These are phyloP conservation scores for Cynara cardunculus DNA, from an alignment of 129 eudicot genomes.

Conservation along the genomic window DNA sequence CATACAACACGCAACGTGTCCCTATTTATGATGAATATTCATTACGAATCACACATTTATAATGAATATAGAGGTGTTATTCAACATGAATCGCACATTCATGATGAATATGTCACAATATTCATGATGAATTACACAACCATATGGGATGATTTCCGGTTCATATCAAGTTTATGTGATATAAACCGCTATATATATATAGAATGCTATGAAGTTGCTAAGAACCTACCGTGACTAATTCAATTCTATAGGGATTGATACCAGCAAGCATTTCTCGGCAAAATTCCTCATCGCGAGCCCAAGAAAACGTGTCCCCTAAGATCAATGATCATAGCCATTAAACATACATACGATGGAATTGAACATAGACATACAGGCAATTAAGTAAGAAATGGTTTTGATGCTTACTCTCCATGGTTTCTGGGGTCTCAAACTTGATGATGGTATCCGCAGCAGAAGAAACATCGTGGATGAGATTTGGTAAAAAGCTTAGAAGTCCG, in stretches of 20 bases:
- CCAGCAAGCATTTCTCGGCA: conserved; percentile 69
- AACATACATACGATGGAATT: background rate
- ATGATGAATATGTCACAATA: conserved; percentile 2
- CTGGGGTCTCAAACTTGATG: conserved; percentile 47
- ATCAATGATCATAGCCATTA: background rate
- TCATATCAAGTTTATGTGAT: too few species aligned
- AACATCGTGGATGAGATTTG: conserved; percentile 30
- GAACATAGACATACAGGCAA: background rate
- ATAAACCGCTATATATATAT: too few species aligned
- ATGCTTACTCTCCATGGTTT: conserved; percentile 33
- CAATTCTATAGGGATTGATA: conserved; percentile 45
- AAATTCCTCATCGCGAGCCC: conserved; percentile 60
- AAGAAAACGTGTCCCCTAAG: conserved; percentile 58
- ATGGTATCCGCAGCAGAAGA: conserved; percentile 3
- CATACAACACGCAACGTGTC: background rate
- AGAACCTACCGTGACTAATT: conserved; percentile 47
- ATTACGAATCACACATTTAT: too few species aligned
- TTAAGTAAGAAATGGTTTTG: background rate
- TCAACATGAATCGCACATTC: conserved; percentile 49
- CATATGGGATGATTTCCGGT: too few species aligned
- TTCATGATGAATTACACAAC: background rate
- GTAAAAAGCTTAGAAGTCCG: conserved; percentile 2
- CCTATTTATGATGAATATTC: conserved; percentile 4
- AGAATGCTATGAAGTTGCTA: background rate
- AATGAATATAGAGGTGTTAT: conserved; percentile 36